phyloP scores from a whole-genome alignment of 139 green algal species.

The Picochlorum sp. region DNA sequence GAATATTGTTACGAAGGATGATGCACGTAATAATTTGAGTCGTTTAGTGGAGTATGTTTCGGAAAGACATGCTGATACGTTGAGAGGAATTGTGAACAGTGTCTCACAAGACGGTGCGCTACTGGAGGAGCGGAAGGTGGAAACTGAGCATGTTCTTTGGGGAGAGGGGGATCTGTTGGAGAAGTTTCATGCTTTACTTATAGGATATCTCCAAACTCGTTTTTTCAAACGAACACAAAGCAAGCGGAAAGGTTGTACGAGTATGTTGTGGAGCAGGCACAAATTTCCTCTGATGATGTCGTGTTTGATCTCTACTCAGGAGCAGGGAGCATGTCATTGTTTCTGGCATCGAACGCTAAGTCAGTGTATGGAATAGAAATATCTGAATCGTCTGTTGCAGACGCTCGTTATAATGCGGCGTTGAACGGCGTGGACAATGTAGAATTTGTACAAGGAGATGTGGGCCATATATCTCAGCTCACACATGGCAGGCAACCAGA shows the following conservation, averaged over 20 bases:
- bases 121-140: slow-evolving; percentile 4
- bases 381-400: slow-evolving; percentile 23
- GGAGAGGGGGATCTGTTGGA: slow-evolving; percentile 26
- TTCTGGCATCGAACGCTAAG: slow-evolving; percentile 41
- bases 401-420: slow-evolving; percentile 58
- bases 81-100: slow-evolving; percentile 40
- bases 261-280: slow-evolving; percentile 34
- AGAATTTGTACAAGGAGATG: slow-evolving; percentile 41
- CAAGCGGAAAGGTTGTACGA: slow-evolving; percentile 66
- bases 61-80: neutral
- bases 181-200: slow-evolving; percentile 53
- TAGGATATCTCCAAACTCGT: slow-evolving; percentile 58
- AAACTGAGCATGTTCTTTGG: slow-evolving; percentile 15
- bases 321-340: slow-evolving; percentile 72
- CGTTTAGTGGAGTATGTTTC: slow-evolving; percentile 17
- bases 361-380: slow-evolving; percentile 53
- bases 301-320: slow-evolving; percentile 88
- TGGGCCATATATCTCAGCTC: slow-evolving; percentile 22
- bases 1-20: slow-evolving; percentile 23
- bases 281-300: slow-evolving; percentile 23
- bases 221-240: slow-evolving; percentile 85
- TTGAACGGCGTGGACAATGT: slow-evolving; percentile 70
- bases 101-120: slow-evolving; percentile 11
- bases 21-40: slow-evolving; percentile 19
- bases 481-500: slow-evolving; percentile 19